Percentiles rank a stretch among this genome's conserved stretches.
phyloP scores from a whole-genome alignment of 2,329 filamentous ascomycete species.

The Trichophyton verrucosum region DNA sequence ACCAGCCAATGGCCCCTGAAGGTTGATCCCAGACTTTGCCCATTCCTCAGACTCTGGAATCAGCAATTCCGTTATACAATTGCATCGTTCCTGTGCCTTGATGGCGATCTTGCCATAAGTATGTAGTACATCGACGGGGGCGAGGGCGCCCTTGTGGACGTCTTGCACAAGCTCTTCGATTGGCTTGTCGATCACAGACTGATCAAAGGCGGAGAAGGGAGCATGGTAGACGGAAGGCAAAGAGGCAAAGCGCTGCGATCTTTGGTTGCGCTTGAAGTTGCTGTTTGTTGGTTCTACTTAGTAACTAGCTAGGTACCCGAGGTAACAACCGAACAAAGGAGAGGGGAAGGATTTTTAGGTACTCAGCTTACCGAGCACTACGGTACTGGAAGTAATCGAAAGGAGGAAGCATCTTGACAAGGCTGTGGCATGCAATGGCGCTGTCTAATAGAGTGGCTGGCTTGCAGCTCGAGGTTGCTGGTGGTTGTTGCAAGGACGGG shows the following conservation, averaged over 20 bases:
- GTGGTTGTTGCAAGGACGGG: background rate
- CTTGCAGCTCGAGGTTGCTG: background rate
- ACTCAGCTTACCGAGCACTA: conserved; percentile 51
- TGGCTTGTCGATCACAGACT: conserved; percentile 54
- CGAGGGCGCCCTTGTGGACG: conserved; percentile 56
- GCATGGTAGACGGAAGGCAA: conserved; percentile 55
- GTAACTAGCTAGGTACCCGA: conserved; percentile 8
- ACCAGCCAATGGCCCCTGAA: conserved; percentile 71
- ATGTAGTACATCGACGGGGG: conserved; percentile 61
- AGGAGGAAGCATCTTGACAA: conserved; percentile 37
- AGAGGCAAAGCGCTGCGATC: conserved; percentile 53
- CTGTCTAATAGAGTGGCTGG: background rate
- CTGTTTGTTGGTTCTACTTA: conserved; percentile 33
- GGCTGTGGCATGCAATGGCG: background rate
- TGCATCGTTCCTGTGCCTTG: conserved; percentile 73
- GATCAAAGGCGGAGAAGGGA: conserved; percentile 53
- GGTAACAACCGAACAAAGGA: background rate
- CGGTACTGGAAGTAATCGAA: conserved; percentile 59
- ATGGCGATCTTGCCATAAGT: conserved; percentile 80
- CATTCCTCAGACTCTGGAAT: conserved; percentile 66
- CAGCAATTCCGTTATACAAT: conserved; percentile 80
- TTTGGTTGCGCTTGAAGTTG: conserved; percentile 66
- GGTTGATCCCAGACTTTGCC: conserved; percentile 50
- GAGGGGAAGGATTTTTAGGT: background rate
- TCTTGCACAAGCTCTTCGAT: conserved; percentile 67